Base-by-base conservation (phyloP, 1,284 basidiomycete species). In the Fistulina hepatica region DNA sequence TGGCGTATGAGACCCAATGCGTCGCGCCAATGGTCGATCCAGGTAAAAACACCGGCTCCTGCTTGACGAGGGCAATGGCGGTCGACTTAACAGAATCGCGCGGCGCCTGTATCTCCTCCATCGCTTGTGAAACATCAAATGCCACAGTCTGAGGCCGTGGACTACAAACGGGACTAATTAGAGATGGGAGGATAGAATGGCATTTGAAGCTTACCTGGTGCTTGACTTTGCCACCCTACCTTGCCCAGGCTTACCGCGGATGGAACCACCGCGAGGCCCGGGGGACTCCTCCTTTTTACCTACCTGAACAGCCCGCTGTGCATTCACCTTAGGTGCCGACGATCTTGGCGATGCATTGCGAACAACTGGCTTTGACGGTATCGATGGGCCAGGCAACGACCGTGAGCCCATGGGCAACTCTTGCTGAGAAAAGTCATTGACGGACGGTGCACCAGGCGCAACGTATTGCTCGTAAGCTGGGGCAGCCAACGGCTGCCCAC, bases 1-100 rank as follows among this genome's bases (percentile, higher is more conserved):
- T 88, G 15, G 81, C 83, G 52, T 89, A 89, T 10, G 84, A 83
- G 43, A 89, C 84, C 81, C 83, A 88, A 50, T 83, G 79, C 5
- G 82, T 85, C 8, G 82, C 83, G 8, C 83, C 84, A 40, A 89
- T 88, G 21, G 84, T 89, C 9, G 80, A 79, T 7, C 84, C 84
- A 36, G 80, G 80, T 36, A 84, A 60, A 61, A 86, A 88, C 17
- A 80, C 71, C 10, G 81, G 63, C 45, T 86, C 84, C 47, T 88
- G 81, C 55, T 77, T 81, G 50, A 88, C 81, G 28, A 86, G 65
- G 13, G 84, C 83, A 41, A 89, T 88, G 5, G 84, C 80, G 1
- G 83, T 86, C 11, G 79, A 81, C 53, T 83, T 82, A 49, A 82
- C 76, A 7, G 67, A 69, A 45, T 85, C 82, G 6, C 67, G 69